These are phyloP conservation scores for Epicoccum nigrum DNA, from an alignment of 2,329 filamentous ascomycete species.

Conservation along the genomic window DNA sequence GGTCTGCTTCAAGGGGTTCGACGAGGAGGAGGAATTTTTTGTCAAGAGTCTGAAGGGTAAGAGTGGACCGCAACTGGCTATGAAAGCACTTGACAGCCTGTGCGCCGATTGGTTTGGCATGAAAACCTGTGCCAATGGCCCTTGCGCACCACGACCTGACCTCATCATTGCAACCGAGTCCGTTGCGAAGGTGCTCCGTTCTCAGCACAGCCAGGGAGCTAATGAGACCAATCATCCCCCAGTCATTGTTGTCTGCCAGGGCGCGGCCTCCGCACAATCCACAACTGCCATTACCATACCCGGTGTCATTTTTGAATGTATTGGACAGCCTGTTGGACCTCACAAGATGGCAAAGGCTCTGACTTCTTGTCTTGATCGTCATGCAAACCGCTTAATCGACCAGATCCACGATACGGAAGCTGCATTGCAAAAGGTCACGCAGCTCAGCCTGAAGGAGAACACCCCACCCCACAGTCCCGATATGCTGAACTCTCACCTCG, in stretches of 20 bases:
- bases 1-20: conserved; percentile 43
- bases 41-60: conserved; percentile 41
- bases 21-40: conserved; percentile 42
- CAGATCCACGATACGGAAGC: conserved; percentile 21
- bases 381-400: conserved; percentile 27
- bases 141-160: conserved; percentile 26
- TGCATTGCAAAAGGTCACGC: conserved; percentile 23
- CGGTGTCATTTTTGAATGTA: conserved; percentile 44
- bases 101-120: conserved; percentile 47
- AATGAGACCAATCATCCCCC: conserved; percentile 29
- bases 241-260: conserved; percentile 44
- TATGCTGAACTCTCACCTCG: conserved; percentile 11
- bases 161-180: conserved; percentile 43
- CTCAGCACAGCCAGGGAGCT: conserved; percentile 30
- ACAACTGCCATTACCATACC: conserved; percentile 44
- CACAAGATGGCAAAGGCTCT: conserved; percentile 48
- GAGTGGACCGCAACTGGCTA: conserved; percentile 36
- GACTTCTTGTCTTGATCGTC: conserved; percentile 41
- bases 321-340: conserved; percentile 46
- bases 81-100: conserved; percentile 41
- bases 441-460: conserved; percentile 40
- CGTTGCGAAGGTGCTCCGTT: conserved; percentile 38
- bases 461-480: conserved; percentile 20
- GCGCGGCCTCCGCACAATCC: conserved; percentile 43
- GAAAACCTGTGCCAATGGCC: conserved; percentile 26